Evolutionary conservation across 352 stramenopile genomes (phyloP).

Genomic region (Thalassiosira allenii): DNA sequence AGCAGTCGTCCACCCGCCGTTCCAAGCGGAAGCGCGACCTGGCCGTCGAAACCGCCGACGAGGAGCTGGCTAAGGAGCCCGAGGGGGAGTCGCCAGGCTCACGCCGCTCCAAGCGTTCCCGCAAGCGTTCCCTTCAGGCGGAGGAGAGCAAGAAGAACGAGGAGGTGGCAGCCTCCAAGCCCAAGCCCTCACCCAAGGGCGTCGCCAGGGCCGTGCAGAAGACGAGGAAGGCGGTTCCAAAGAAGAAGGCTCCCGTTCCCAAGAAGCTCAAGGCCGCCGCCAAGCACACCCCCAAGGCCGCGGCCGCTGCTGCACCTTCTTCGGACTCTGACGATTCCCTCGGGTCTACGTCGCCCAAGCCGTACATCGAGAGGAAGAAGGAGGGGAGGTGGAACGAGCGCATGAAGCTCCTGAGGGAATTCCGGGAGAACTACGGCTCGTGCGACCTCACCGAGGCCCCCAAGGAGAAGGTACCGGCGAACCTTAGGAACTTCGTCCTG

Average conservation of each 20-base stretch:
- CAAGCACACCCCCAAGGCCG: not conserved
- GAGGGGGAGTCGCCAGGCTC: not conserved
- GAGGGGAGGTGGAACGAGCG: constrained; percentile 39
- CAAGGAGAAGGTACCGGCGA: not conserved
- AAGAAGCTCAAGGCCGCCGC: not conserved
- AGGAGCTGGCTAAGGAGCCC: not conserved
- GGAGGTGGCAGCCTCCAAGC: not conserved
- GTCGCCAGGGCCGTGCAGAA: not conserved
- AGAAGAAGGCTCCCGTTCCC: not conserved
- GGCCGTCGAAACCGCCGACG: constrained; percentile 1
- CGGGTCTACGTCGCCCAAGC: not conserved
- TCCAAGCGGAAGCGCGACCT: not conserved
- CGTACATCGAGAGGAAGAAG: constrained; percentile 7
- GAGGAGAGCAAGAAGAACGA: not conserved
- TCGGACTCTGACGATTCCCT: not conserved
- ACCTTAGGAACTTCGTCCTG: constrained; percentile 18
- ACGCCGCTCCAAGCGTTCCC: constrained; percentile 15
- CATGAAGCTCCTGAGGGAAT: constrained; percentile 36
- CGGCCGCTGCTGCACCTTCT: not conserved
- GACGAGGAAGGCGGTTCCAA: constrained; percentile 6
- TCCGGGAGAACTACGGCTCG: constrained; percentile 57
- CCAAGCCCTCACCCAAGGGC: not conserved
- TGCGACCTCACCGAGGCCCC: constrained; percentile 52
- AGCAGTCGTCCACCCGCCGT: not conserved
- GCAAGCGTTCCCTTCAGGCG: not conserved